These are phyloP conservation scores for Syzygium jambos DNA, from an alignment of 345 rosid genomes.

Conservation along the genomic window DNA sequence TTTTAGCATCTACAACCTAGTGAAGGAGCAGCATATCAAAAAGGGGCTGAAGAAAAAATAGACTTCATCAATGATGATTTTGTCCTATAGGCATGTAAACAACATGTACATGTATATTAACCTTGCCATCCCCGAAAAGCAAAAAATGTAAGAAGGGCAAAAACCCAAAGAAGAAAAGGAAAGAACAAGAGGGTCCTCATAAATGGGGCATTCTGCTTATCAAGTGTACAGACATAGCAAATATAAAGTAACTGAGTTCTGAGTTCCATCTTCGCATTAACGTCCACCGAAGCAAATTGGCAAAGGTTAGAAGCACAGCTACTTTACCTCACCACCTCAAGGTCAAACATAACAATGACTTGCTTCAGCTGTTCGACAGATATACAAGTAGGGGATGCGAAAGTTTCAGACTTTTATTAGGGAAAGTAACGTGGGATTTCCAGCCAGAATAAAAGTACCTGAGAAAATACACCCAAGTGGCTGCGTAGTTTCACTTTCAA, in stretches of 20 bases:
- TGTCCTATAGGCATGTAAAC: background rate
- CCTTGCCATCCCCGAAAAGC: background rate
- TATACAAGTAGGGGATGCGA: background rate
- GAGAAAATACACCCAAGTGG: background rate
- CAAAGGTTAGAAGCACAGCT: background rate
- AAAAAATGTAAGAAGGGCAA: background rate
- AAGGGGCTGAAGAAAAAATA: background rate
- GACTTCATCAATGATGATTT: background rate
- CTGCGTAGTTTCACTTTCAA: background rate
- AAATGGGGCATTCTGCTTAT: background rate
- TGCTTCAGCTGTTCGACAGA: background rate
- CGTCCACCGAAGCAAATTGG: background rate
- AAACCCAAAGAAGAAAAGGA: background rate
- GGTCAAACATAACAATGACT: background rate
- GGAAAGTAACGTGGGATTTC: background rate
- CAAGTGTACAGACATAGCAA: background rate
- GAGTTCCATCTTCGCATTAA: background rate
- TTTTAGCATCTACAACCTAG: constrained; percentile 96
- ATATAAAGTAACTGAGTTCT: background rate
- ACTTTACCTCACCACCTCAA: background rate
- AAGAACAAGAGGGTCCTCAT: background rate
- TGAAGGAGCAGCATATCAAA: constrained; percentile 1
- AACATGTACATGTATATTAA: background rate
- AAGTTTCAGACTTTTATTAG: background rate
- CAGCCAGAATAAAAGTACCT: background rate